Evolutionary conservation across 2,329 filamentous ascomycete species (phyloP), one percentile per base, ranked within the genome.

Genomic region (Parascedosporium putredinis): DNA sequence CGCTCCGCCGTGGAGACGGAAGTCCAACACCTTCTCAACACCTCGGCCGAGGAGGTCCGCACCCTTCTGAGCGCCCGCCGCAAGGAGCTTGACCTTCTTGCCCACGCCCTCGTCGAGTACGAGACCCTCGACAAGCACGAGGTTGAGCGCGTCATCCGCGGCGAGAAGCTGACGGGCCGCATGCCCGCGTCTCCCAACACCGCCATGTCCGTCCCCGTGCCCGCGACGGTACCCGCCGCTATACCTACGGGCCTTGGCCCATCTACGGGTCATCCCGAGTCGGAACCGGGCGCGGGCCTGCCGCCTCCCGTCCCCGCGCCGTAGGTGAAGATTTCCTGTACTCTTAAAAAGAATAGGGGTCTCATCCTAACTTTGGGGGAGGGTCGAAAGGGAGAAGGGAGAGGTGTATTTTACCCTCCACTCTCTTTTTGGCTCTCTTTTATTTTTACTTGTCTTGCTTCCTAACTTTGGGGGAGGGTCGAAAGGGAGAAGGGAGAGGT

Each of bases 81-180:
- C 50, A 83, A 85, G 52, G 91, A 95, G 65, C 76, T 98, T 6
- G 91, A 98, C 59, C 73, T 88, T 9, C 72, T 98, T 8, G 91
- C 93, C 24, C 83, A 90, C 60, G 93, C 90, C 5, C 75, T 98
- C 8, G 81, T 98, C 29, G 84, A 96, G 66, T 97, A 96, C 65
- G 93, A 98, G 72, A 96, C 89, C 0, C 70, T 98, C 47, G 85
- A 86, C 64, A 86, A 84, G 65, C 82, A 85, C 3, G 93, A 98
- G 66, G 94, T 97, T 55, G 82, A 90, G 65, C 88, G 86, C 71
- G 87, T 97, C 5, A 83, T 98, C 55, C 80, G 79, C 48, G 93
- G 93, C 31, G 88, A 96, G 68, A 84, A 86, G 61, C 71, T 98
- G 33, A 74, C 82, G 1, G 76, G 78, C 43, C 86, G 87, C 53